A percentile compares a stretch with the other conserved stretches of the same genome.
Evolutionary conservation across 2,329 filamentous ascomycete species (phyloP).

Genomic region (Dothideomycetes sp.): DNA sequence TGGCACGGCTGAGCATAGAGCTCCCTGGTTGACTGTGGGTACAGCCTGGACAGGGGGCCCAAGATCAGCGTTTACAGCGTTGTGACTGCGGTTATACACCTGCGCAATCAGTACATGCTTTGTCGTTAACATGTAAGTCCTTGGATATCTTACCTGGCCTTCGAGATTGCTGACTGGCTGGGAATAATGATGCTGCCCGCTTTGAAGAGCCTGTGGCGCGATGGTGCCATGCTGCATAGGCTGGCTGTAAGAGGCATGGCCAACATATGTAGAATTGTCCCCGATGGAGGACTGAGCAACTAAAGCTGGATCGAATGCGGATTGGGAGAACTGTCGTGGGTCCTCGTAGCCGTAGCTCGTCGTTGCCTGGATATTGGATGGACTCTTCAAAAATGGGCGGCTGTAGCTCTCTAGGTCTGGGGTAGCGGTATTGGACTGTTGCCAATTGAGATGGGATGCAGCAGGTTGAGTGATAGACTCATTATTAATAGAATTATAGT

Average conservation of each 20-base stretch:
- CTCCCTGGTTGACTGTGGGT: constrained; percentile 15
- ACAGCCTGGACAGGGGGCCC: constrained; percentile 1
- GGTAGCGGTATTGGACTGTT: constrained; percentile 8
- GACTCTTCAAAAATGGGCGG: constrained; percentile 13
- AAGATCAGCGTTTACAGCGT: not conserved
- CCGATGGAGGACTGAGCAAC: constrained; percentile 1
- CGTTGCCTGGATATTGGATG: constrained; percentile 6
- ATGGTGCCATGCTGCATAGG: constrained; percentile 15
- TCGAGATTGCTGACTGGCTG: constrained; percentile 2
- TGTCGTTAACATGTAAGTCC: not conserved
- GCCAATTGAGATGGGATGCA: constrained; percentile 11
- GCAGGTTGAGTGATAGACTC: constrained; percentile 8
- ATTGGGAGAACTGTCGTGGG: constrained; percentile 7
- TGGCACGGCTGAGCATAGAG: constrained; percentile 18
- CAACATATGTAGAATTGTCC: not conserved
- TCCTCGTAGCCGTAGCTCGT: constrained; percentile 13
- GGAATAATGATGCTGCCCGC: constrained; percentile 5
- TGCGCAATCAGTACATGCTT: not conserved
- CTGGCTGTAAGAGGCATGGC: constrained; percentile 8
- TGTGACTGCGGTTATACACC: not conserved
- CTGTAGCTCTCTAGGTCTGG: constrained; percentile 12
- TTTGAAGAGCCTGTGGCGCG: constrained; percentile 20
- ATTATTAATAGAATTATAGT: constrained; percentile 7
- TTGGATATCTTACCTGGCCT: not conserved
- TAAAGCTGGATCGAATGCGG: constrained; percentile 11